Base-by-base conservation (phyloP, 306 rosid genomes). In the Castanea mollissima region DNA sequence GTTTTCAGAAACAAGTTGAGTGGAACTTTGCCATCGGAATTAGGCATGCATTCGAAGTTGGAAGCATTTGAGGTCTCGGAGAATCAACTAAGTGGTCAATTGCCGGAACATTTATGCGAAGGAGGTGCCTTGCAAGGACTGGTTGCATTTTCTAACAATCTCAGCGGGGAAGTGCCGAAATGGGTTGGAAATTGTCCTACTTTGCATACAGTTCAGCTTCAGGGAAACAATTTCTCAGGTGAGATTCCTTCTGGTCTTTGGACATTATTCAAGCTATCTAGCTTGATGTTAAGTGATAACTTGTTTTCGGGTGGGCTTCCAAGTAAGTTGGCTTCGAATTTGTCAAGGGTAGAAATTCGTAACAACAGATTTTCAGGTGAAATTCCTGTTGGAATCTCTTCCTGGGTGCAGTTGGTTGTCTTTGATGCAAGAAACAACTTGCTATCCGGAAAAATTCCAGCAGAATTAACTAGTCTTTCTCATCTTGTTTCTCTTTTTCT, bases 231-330 rank as follows among this genome's bases (percentile, higher is more conserved):
- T 3, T 83, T 95, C 60, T 90, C 86, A 0, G 99, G 97, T 58
- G 91, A 86, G 85, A 55, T 92, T 74, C 98, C 99, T 67, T 29
- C 41, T 25, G 91, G 90, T 21, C 75, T 90, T 69, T 94, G 98
- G 98, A 87, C 80, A 58, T 76, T 81, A 29, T 59, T 46, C 18
- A 91, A 81, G 55, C 79, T 94, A 34, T 73, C 91, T 4, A 86
- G 74, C 55, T 72, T 94, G 87, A 87, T 86, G 87, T 14, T 92
- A 20, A 90, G 91, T 64, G 80, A 82, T 69, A 94, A 94, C 78
- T 83, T 83, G 2, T 87, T 94, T 71, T 83, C 93, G 2, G 97
- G 98, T n/a, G 74, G 80, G 69, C 87, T 94, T 87, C 97, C 97
- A 0, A 73, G 71, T 69, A 83, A 83, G 72, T 23, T 92, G 19